Evolutionary conservation across 306 rosid genomes (phyloP).

Genomic region (Castanea mollissima): DNA sequence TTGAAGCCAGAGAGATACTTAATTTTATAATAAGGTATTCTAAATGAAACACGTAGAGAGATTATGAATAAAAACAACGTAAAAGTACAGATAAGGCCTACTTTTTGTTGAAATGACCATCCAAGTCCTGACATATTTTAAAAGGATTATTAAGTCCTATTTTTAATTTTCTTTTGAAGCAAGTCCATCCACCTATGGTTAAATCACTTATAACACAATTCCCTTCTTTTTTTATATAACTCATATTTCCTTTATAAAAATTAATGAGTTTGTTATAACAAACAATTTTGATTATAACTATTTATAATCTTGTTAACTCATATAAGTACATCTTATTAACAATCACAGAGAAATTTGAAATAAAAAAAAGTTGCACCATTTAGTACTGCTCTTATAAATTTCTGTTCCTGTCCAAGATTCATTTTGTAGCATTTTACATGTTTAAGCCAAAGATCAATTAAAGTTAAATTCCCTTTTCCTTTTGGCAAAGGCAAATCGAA

Average conservation of each 20-base stretch:
- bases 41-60: background rate
- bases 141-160: background rate
- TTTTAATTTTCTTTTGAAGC: background rate
- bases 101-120: background rate
- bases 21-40: background rate
- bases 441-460: background rate
- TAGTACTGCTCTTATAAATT: background rate
- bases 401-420: background rate
- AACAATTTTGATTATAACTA: background rate
- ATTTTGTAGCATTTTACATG: conserved; percentile 5
- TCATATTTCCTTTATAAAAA: background rate
- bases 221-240: background rate
- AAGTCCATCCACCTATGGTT: background rate
- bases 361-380: background rate
- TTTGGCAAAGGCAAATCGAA: background rate
- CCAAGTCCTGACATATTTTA: background rate
- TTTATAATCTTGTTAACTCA: too few species aligned
- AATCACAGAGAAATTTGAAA: conserved; percentile 9
- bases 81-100: background rate
- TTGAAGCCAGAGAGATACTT: background rate
- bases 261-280: background rate
- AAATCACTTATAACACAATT: too few species aligned
- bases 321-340: background rate
- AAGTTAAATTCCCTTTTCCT: background rate
- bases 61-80: background rate